Evolutionary conservation across 345 rosid species (phyloP).

Genomic region (Salix viminalis): DNA sequence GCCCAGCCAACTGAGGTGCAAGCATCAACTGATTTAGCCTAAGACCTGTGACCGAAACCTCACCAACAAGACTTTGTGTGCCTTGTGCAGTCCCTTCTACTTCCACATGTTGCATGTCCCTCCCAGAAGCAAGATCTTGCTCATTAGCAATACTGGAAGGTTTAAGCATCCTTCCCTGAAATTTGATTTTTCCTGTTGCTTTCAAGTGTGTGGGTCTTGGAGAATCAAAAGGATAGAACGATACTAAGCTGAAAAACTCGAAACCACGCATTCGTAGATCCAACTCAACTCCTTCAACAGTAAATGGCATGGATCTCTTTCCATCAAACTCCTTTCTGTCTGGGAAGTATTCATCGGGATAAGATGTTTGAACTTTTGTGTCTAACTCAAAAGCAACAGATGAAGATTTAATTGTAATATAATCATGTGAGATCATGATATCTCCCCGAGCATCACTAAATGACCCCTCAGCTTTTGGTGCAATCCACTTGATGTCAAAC

Average conservation of each 20-base stretch:
- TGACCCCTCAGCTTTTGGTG: slow-evolving; percentile 98
- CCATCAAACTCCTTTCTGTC: slow-evolving; percentile 37
- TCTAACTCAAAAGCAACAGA: slow-evolving; percentile 81
- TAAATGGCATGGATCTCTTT: slow-evolving; percentile 51
- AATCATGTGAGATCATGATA: slow-evolving; percentile 84
- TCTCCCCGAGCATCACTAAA: slow-evolving; percentile 96
- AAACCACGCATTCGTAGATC: slow-evolving; percentile 93
- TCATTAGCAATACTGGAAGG: slow-evolving; percentile 23
- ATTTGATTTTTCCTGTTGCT: slow-evolving; percentile 88
- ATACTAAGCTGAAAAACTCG: slow-evolving; percentile 84
- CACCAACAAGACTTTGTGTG: slow-evolving; percentile 61
- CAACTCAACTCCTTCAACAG: slow-evolving; percentile 84
- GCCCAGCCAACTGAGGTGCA: slow-evolving; percentile 87
- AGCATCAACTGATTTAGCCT: slow-evolving; percentile 86
- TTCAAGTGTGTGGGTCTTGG: slow-evolving; percentile 90
- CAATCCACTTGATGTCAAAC: slow-evolving; percentile 93
- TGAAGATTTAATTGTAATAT: slow-evolving; percentile 70
- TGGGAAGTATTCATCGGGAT: slow-evolving; percentile 54
- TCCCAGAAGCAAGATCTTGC: slow-evolving; percentile 30
- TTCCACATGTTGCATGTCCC: slow-evolving; percentile 24
- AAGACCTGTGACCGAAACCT: slow-evolving; percentile 78
- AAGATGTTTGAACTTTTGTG: slow-evolving; percentile 72
- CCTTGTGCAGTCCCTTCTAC: slow-evolving; percentile 19
- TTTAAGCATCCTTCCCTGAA: slow-evolving; percentile 70
- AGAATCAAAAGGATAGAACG: slow-evolving; percentile 87